Percentiles rank a stretch among this genome's conserved stretches.
Conservation (phyloP, 1,284 basidiomycete species). For the Apiotrichum mycotoxinovorans region DNA sequence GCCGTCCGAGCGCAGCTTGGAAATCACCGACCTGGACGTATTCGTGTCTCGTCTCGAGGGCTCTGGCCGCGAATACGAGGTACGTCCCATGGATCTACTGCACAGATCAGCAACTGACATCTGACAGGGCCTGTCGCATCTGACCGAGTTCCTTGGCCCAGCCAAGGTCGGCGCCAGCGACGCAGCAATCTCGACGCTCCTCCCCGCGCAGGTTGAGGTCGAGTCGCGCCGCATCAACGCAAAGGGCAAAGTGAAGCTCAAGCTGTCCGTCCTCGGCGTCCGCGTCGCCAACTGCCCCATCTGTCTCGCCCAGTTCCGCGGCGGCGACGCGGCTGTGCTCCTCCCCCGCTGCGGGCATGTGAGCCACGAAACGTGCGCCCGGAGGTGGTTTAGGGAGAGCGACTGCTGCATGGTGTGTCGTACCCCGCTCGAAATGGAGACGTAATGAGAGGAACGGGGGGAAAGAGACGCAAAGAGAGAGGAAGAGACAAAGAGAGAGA, state of each 20-base stretch:
- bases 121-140: slow-evolving; percentile 57
- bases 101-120: not conserved
- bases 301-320: slow-evolving; percentile 71
- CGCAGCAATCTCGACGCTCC: slow-evolving; percentile 49
- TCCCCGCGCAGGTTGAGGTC: slow-evolving; percentile 63
- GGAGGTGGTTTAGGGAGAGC: slow-evolving; percentile 46
- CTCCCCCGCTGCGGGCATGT: slow-evolving; percentile 65
- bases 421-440: slow-evolving; percentile 19
- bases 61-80: slow-evolving; percentile 60
- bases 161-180: slow-evolving; percentile 45
- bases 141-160: slow-evolving; percentile 64
- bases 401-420: slow-evolving; percentile 48
- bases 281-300: slow-evolving; percentile 74
- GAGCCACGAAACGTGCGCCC: slow-evolving; percentile 45
- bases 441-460: not conserved
- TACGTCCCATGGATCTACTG: slow-evolving; percentile 51
- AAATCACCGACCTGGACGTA: slow-evolving; percentile 59
- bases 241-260: slow-evolving; percentile 72
- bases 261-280: slow-evolving; percentile 66
- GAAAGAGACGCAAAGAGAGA: not conserved
- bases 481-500: not conserved
- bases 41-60: slow-evolving; percentile 57
- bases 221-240: slow-evolving; percentile 62
- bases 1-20: slow-evolving; percentile 22
- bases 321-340: slow-evolving; percentile 58